phyloP scores from a whole-genome alignment of 1,284 basidiomycete species.

The Cerioporus squamosus region DNA sequence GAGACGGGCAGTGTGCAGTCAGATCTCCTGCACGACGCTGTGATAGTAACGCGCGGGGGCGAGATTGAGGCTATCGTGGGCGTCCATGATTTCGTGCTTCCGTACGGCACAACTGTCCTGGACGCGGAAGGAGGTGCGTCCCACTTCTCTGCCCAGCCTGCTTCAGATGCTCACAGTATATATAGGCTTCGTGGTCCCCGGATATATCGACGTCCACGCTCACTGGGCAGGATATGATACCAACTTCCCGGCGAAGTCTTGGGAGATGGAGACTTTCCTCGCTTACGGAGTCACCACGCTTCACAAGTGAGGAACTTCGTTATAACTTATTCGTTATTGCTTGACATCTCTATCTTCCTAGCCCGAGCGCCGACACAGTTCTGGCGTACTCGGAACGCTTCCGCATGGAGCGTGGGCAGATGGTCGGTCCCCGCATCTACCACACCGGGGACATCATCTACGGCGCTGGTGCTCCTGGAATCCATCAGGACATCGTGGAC shows the following conservation, averaged over 20 bases:
- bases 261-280: constrained; percentile 76
- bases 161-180: not conserved
- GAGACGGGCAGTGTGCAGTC: constrained; percentile 46
- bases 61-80: constrained; percentile 56
- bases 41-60: constrained; percentile 56
- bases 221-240: constrained; percentile 64
- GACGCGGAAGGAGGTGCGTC: constrained; percentile 63
- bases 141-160: not conserved
- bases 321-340: not conserved
- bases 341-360: constrained; percentile 28
- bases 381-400: constrained; percentile 65
- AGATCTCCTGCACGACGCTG: constrained; percentile 54
- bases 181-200: constrained; percentile 65
- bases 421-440: constrained; percentile 72
- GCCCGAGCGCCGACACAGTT: constrained; percentile 67
- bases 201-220: constrained; percentile 77
- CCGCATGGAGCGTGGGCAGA: constrained; percentile 67
- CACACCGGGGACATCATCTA: constrained; percentile 71
- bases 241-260: constrained; percentile 63
- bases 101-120: constrained; percentile 51
- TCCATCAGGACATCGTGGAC: constrained; percentile 69
- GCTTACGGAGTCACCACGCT: constrained; percentile 79
- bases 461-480: constrained; percentile 52
- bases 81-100: constrained; percentile 42
- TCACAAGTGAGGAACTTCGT: constrained; percentile 62